These are phyloP conservation scores for Millerozyma miso DNA, from an alignment of 805 yeast species.

Conservation along the genomic window DNA sequence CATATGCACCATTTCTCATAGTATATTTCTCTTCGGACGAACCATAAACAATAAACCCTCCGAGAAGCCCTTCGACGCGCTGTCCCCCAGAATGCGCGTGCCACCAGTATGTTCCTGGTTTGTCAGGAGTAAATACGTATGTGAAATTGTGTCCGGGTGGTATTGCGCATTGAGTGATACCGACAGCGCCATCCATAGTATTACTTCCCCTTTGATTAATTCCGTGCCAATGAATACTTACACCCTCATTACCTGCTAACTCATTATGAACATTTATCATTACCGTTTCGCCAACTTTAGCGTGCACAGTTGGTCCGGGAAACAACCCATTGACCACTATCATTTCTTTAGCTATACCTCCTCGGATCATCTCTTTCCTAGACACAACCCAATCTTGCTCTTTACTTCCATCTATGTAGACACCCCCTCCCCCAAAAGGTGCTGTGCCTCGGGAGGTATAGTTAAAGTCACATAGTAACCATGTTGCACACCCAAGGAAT, in stretches of 20 bases:
- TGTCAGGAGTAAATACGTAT: constrained; percentile 11
- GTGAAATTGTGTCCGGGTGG: constrained; percentile 11
- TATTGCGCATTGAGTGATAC: constrained; percentile 15
- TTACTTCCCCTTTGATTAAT: constrained; percentile 13
- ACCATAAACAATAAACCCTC: constrained; percentile 14
- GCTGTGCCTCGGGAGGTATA: background rate
- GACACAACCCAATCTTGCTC: constrained; percentile 1
- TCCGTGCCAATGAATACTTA: constrained; percentile 18
- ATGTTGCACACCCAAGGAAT: background rate
- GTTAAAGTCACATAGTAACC: background rate
- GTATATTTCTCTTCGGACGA: constrained; percentile 9
- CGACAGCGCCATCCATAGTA: constrained; percentile 16
- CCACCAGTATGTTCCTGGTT: constrained; percentile 19
- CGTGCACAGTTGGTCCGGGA: constrained; percentile 18
- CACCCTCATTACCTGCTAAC: constrained; percentile 8
- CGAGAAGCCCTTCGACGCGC: constrained; percentile 18
- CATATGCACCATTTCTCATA: background rate
- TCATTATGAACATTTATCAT: constrained; percentile 12
- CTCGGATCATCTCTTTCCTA: background rate
- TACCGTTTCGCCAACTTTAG: constrained; percentile 15
- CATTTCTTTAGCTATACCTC: constrained; percentile 2
- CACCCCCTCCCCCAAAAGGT: background rate
- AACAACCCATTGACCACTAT: constrained; percentile 30
- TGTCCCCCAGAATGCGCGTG: constrained; percentile 19
- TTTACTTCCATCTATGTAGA: background rate